phyloP scores from a whole-genome alignment of 2,329 filamentous ascomycete genomes.

The Rutstroemia sydowiana region DNA sequence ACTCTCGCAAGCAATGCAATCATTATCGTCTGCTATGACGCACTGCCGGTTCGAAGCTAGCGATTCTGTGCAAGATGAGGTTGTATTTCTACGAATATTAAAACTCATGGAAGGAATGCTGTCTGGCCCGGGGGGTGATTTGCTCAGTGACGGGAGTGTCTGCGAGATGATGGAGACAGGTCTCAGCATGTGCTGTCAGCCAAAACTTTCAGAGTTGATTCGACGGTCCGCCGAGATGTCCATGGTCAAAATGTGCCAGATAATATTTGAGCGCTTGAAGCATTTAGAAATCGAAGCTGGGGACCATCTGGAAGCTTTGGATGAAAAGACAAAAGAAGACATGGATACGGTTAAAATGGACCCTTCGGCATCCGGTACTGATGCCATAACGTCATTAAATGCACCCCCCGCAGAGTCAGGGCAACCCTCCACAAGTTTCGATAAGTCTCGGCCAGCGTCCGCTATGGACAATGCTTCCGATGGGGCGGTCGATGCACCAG shows the following conservation, averaged over 20 bases:
- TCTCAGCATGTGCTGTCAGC: slow-evolving; percentile 92
- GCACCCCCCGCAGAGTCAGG: slow-evolving; percentile 33
- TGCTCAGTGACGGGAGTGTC: slow-evolving; percentile 95
- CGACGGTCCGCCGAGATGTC: slow-evolving; percentile 88
- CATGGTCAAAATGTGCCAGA: slow-evolving; percentile 98
- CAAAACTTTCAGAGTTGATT: slow-evolving; percentile 82
- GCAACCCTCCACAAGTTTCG: slow-evolving; percentile 37
- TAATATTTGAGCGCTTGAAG: slow-evolving; percentile 91
- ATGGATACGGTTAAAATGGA: slow-evolving; percentile 79
- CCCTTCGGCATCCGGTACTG: slow-evolving; percentile 60
- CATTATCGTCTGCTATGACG: slow-evolving; percentile 87
- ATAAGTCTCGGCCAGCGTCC: slow-evolving; percentile 28
- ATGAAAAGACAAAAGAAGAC: slow-evolving; percentile 59
- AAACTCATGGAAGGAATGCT: slow-evolving; percentile 99
- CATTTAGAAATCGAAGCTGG: slow-evolving; percentile 72
- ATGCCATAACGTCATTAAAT: slow-evolving; percentile 46
- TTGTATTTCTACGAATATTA: slow-evolving; percentile 87
- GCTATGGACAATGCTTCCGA: slow-evolving; percentile 23
- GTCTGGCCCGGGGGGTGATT: slow-evolving; percentile 81
- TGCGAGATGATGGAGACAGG: slow-evolving; percentile 99
- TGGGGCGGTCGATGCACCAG: slow-evolving; percentile 19
- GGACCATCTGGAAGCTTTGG: slow-evolving; percentile 57
- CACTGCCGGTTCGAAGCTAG: slow-evolving; percentile 97
- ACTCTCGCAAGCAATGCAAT: slow-evolving; percentile 86
- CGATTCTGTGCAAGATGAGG: slow-evolving; percentile 89